A percentile compares a stretch with the other conserved stretches of the same genome.
phyloP scores from a whole-genome alignment of 805 yeast species.

The Wickerhamiella alocasiicola region DNA sequence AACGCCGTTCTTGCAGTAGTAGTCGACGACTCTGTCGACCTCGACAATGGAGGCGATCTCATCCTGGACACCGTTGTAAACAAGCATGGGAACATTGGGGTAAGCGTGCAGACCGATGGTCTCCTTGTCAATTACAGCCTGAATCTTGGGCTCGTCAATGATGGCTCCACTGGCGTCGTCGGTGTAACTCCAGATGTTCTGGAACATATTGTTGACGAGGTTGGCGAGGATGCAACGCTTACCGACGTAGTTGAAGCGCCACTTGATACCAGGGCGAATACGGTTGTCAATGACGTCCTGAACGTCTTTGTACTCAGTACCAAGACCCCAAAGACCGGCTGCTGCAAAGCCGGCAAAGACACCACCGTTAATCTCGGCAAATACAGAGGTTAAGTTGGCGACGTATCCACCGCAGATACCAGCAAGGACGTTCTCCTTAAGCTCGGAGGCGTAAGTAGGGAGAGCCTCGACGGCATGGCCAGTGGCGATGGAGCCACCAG shows the following conservation, averaged over 20 bases:
- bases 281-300: constrained; percentile 13
- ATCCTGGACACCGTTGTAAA: constrained; percentile 24
- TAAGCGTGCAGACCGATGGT: constrained; percentile 15
- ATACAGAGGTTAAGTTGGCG: constrained; percentile 17
- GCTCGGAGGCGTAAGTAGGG: constrained; percentile 20
- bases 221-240: constrained; percentile 15
- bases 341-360: constrained; percentile 20
- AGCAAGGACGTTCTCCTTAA: constrained; percentile 15
- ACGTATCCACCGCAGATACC: constrained; percentile 21
- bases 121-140: constrained; percentile 17
- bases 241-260: constrained; percentile 13
- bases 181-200: constrained; percentile 15
- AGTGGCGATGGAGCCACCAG: no score
- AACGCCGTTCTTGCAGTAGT: constrained; percentile 21
- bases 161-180: constrained; percentile 5
- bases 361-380: constrained; percentile 16
- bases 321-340: constrained; percentile 22
- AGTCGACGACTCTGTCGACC: constrained; percentile 16
- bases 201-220: constrained; percentile 13
- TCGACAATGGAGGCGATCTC: constrained; percentile 16
- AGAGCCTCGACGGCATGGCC: constrained; percentile 22
- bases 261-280: constrained; percentile 12
- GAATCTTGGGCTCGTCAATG: constrained; percentile 13
- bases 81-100: constrained; percentile 19
- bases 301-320: constrained; percentile 21